A percentile compares a stretch with the other conserved stretches of the same genome.
Conservation (phyloP, 192 early-diverging fungal genomes). For the Coemansia sp. region DNA sequence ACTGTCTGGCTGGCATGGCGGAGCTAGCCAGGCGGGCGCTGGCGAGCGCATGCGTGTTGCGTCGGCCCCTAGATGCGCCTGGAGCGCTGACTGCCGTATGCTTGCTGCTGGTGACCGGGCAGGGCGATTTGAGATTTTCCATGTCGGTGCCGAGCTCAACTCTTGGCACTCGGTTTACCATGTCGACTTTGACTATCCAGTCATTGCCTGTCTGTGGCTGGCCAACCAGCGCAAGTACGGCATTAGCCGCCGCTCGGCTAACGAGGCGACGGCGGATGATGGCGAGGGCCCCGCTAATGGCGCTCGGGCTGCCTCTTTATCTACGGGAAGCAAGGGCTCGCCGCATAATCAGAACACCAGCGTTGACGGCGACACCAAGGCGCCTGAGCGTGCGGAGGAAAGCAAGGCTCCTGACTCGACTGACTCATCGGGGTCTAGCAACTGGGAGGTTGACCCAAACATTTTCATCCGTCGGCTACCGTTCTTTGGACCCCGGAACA, state of each 20-base stretch:
- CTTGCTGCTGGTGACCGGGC: conserved; percentile 41
- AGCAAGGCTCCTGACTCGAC: background rate
- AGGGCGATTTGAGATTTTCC: conserved; percentile 51
- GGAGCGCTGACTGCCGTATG: conserved; percentile 49
- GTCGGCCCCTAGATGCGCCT: conserved; percentile 40
- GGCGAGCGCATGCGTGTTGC: conserved; percentile 51
- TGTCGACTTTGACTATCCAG: conserved; percentile 45
- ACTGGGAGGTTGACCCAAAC: conserved; percentile 38
- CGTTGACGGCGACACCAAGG: background rate
- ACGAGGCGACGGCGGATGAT: background rate
- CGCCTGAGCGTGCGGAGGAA: background rate
- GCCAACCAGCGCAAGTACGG: conserved; percentile 50
- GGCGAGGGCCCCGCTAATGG: background rate
- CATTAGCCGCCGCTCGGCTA: conserved; percentile 28
- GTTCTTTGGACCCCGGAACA: conserved; percentile 54
- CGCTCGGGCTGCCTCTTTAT: conserved; percentile 7
- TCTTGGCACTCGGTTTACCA: conserved; percentile 46
- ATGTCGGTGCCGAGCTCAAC: conserved; percentile 39
- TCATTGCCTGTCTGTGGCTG: conserved; percentile 48
- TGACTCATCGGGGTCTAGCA: background rate
- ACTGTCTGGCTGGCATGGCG: conserved; percentile 50
- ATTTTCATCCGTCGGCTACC: conserved; percentile 43
- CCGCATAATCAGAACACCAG: background rate
- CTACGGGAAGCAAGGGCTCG: background rate
- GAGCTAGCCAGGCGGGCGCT: conserved; percentile 30